Evolutionary conservation across 2,329 filamentous ascomycete genomes (phyloP), one percentile per base, ranked within the genome.

Genomic region (Fusarium incarnatum): DNA sequence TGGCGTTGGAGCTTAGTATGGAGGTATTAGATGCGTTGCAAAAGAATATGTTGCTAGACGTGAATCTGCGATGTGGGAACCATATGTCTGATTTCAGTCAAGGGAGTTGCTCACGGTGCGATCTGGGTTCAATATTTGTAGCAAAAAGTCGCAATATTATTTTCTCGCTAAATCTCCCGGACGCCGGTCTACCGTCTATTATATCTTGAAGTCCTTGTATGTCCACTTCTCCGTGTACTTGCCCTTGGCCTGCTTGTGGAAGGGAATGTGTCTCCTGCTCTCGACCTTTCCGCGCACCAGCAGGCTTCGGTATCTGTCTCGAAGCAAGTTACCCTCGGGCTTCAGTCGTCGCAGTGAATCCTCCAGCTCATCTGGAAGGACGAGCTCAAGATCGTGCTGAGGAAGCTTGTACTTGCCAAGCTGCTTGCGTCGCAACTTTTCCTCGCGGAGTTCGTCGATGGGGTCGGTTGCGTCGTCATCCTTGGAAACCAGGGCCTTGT

Each of bases 201-300:
- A 75, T 67, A 82, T 68, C 50, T 75, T 73, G 70, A 97, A 99
- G 79, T 99, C 96, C 86, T 99, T 99, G 84, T 97, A 93, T 46
- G 91, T 89, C 96, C 96, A 99, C 83, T 98, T 99, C 87, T 98
- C 96, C 9, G 94, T 97, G 54, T 90, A 81, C 80, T 92, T 93
- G 73, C 85, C 90, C 86, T 90, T 94, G 69, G 89, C 88, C 84
- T 96, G 93, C 86, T 93, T 97, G 76, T 87, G 87, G 82, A 96
- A 95, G 9, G 91, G 88, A 61, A 95, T 88, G 55, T 91, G 90
- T 78, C 91, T 91, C 74, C 96, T 87, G 52, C 88, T 88, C 84
- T 99, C 96, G 66, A 99, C 82, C 82, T 96, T 97, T 64, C 96
- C 96, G 68, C 94, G 89, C 34, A 98, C 87, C 68, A 98, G 84